phyloP scores from a whole-genome alignment of 2,329 filamentous ascomycete genomes.

The Orbilia blumenaviensis region DNA sequence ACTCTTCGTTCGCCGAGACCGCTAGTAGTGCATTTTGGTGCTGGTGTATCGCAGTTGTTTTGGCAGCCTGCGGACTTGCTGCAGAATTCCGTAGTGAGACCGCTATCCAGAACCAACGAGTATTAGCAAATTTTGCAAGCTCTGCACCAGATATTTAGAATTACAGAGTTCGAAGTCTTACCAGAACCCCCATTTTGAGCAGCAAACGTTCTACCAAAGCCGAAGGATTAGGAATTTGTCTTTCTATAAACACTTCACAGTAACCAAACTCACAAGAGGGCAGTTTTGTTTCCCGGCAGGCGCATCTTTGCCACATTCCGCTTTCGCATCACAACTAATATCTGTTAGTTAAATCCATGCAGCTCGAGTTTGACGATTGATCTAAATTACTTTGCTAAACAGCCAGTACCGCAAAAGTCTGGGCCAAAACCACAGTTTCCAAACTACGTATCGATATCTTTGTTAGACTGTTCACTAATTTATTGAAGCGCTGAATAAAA shows the following conservation, averaged over 20 bases:
- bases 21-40: not conserved
- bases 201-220: slow-evolving; percentile 3
- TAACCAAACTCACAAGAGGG: not conserved
- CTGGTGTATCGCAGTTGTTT: not conserved
- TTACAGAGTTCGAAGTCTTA: not conserved
- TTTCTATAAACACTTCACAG: not conserved
- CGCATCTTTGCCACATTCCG: slow-evolving; percentile 10
- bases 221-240: not conserved
- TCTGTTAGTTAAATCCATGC: not conserved
- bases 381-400: not conserved
- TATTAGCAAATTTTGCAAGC: not conserved
- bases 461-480: not conserved
- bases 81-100: slow-evolving; percentile 50
- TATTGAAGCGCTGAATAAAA: too few species aligned
- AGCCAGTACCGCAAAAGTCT: slow-evolving; percentile 2
- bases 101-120: slow-evolving; percentile 30
- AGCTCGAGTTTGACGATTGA: not conserved
- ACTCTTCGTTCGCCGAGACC: slow-evolving; percentile 11
- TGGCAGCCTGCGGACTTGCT: slow-evolving; percentile 1
- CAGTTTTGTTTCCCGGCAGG: not conserved
- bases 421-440: slow-evolving; percentile 18
- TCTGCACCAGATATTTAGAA: not conserved
- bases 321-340: not conserved
- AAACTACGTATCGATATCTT: not conserved
- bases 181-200: slow-evolving; percentile 20